Evolutionary conservation across 169 alveolate genomes (phyloP), one percentile per base, ranked within the genome.

Genomic region (Plasmodium vivax): DNA sequence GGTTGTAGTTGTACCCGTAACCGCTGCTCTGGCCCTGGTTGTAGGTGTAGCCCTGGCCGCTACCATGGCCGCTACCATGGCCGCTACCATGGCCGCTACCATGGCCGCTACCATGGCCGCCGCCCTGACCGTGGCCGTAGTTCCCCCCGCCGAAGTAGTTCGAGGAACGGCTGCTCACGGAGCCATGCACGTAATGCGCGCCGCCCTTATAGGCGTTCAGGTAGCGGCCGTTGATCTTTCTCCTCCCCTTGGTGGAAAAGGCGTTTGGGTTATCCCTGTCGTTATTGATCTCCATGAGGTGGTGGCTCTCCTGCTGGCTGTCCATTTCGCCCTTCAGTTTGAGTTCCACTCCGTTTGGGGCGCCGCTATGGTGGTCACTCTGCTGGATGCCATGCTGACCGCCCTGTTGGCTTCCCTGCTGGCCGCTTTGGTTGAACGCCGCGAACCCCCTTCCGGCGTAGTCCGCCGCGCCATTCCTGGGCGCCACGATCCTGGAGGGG

Each of bases 171-270:
- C 8, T 36, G 81, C 41, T 77, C 85, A 19, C 43, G n/a, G 87
- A 87, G 81, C 41, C 77, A 27, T 75, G 41, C 45, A 58, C 56
- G 81, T 87, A 58, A 36, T 72, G 19, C 27, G 84, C 43, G 68
- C 27, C 81, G 16, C 81, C 68, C 68, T 87, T 87, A 56, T 79
- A 87, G 19, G n/a, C 47, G 43, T 87, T 87, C 10, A 75, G 14
- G 82, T 87, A 51, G 1, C 87, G 45, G n/a, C 43, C 32, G 32
- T 75, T 51, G 80, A 77, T 74, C 56, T 77, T 87, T 71, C 79
- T 84, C 82, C 68, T 87, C 30, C 82, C 27, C 71, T 87, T 87
- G 41, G 23, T 27, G 79, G 51, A 7, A 74, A 87, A 74, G 71
- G 10, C 58, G 27, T 87, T 77, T 87, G 62, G 62, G 23, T 51